Evolutionary conservation across 1,284 basidiomycete species (phyloP), one percentile per base, ranked within the genome.

Genomic region (Meira miltonrushii): DNA sequence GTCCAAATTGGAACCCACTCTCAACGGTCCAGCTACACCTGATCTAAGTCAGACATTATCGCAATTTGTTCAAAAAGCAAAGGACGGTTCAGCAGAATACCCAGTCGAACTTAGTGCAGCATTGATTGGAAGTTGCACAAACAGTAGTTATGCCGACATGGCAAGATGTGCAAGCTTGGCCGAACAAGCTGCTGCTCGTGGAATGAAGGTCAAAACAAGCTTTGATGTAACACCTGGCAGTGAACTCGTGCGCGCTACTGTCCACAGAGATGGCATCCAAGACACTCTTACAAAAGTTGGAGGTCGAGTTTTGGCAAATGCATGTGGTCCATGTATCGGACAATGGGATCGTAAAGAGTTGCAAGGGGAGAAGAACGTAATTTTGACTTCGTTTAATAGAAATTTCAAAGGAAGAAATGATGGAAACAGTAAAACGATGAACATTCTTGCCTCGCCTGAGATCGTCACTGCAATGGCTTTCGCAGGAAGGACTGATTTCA

Each of bases 351-450:
- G 95, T 46, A 87, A 88, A 57, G 92, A 93, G 66, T 86, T 88
- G 73, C 85, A 90, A 77, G 88, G 85, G 57, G 88, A 96, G 80
- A 89, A 96, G 77, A 98, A 98, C 77, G 90, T 92, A 25, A 98
- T 98, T 70, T 80, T 98, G 54, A 96, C 95, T 2, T 95, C 92
- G 46, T 98, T 97, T 83, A 99, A 99, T 81, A 86, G 92, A 40
- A 90, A 98, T 82, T 98, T 99, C 84, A 92, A 91, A 80, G 92
- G 90, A 1, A 86, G 95, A 67, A 98, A 98, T 79, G 95, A 99
- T 77, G 95, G 94, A 43, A 98, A 98, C 80, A 83, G 85, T 61
- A 83, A 88, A 66, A 98, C 94, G 17, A 94, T 95, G 92, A 97
- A 98, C 81, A 95, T 99, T 82, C 85, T 99, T 57, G 92, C 94